Base-by-base conservation (phyloP, 2,329 filamentous ascomycete species). In the Clarireedia homoeocarpa region DNA sequence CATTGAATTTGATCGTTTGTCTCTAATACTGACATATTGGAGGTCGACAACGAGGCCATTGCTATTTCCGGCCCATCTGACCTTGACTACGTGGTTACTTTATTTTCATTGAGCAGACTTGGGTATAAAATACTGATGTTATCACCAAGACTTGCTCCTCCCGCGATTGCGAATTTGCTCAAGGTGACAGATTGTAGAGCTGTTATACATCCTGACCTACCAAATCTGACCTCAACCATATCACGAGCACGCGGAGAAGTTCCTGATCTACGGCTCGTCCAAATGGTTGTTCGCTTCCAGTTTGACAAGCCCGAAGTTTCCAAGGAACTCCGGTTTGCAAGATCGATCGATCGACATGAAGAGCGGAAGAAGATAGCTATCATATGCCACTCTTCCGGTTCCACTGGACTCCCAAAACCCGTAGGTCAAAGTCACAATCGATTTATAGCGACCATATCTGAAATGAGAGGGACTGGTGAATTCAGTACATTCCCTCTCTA, bases 371-470 rank as follows among this genome's bases (percentile, higher is more conserved):
- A 54, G 17, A 30, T 59, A n/a, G 53, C 34, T 17, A 40, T 17
- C 24, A 36, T 69, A 36, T 67, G 67, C 4, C 62, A 66, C 26
- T 7, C 62, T 23, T 62, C 63, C 27, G 81, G 83, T 4, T 81
- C 77, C 0, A 76, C 83, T 0, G 81, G 82, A 0, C 71, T 84
- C 0, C 82, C 82, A 0, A 84, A 84, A 59, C 81, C 82, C 0
- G 83, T 86, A 42, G 80, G 75, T 57, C 77, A 81, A 48, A 79
- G 75, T 0, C 78, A 86, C 48, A 65, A 67, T 9, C 72, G 75
- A 7, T 75, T 74, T 4, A 66, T 84, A 5, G 71, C 71, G 6
- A 27, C 79, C 78, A 48, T 48, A 49, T 26, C 47, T 44, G 5
- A 53, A 34, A 6, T 38, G 48, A 14, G 50, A 70, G 60, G 62